phyloP scores from a whole-genome alignment of 768 basidiomycete species.

The Tricholoma hemisulphureum region DNA sequence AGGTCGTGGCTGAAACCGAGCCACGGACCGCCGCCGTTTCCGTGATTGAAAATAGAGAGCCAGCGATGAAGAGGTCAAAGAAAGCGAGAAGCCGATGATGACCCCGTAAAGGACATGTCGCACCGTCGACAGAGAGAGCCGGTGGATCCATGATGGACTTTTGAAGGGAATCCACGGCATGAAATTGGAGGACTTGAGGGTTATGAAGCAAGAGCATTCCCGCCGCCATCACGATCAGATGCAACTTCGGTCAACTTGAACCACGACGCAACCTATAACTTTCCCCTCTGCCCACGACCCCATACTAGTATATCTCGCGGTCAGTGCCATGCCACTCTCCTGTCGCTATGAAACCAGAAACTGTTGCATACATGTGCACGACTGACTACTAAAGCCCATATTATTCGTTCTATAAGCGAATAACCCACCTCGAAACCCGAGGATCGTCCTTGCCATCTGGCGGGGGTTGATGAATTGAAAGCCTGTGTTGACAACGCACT shows the following conservation, averaged over 20 bases:
- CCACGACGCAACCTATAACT: not conserved
- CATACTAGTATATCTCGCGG: no score
- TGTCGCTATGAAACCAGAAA: no score
- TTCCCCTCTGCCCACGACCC: no score
- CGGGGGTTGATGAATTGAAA: conserved; percentile 7
- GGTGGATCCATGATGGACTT: conserved; percentile 34
- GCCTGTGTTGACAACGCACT: conserved; percentile 10
- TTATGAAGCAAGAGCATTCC: conserved; percentile 12
- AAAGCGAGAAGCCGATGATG: conserved; percentile 73
- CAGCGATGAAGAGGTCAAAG: conserved; percentile 67
- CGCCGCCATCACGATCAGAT: conserved; percentile 5
- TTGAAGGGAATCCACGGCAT: conserved; percentile 23
- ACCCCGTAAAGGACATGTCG: conserved; percentile 46
- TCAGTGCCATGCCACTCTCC: no score
- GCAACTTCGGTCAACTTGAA: not conserved
- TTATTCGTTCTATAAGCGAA: no score
- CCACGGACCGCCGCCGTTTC: conserved; percentile 41
- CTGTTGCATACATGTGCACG: no score
- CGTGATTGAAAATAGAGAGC: conserved; percentile 51
- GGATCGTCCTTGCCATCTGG: no score
- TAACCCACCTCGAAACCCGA: no score
- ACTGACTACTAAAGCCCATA: no score
- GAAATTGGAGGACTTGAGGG: conserved; percentile 1
- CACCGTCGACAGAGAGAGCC: conserved; percentile 35
- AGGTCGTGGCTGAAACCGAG: conserved; percentile 47